Evolutionary conservation across 2,329 filamentous ascomycete species (phyloP), one percentile per base, ranked within the genome.

Genomic region (Aspergillus calidoustus): DNA sequence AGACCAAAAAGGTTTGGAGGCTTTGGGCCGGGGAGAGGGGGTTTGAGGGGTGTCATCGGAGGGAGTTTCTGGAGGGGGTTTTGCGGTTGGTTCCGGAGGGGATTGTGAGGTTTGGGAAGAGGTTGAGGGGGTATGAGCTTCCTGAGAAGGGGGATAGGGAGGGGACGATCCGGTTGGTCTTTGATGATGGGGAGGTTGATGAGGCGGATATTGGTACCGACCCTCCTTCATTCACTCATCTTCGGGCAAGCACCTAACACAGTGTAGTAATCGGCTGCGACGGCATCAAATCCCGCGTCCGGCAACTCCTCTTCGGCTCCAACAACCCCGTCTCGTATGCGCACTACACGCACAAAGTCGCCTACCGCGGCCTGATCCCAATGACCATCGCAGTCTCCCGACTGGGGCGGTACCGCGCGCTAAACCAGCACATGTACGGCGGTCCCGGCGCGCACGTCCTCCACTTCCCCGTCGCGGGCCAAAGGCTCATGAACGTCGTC

Each of bases 331-430:
- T 80, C 3, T 74, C 80, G 0, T 70, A 79, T 28, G 78, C 86
- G 0, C 71, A 76, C 1, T 90, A 87, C 69, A 82, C 82, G 0
- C 78, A 83, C 34, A 86, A 88, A 64, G 86, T 85, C 72, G 88
- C 85, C 38, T 91, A 88, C 73, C 81, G 88, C 7, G 84, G 84
- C 0, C 72, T 91, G 2, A 79, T 89, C 2, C 85, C 87, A 0
- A 89, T 90, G 81, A 76, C 80, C 1, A 72, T 81, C 17, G 86
- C 85, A 0, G 71, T 77, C 1, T 70, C 76, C 11, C 78, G 80
- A 2, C 65, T 89, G 3, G 84, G 85, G 2, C 71, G 80, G 8
- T 75, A 85, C 44, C 75, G 82, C 43, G 81, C 84, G 0, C 68
- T 71, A 25, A 85, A 83, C 15, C 74, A 79, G 17, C 82, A 84